A percentile compares a stretch with the other conserved stretches of the same genome.
Evolutionary conservation across 2,329 filamentous ascomycete species (phyloP).

Genomic region (Paecilomyces sp.): DNA sequence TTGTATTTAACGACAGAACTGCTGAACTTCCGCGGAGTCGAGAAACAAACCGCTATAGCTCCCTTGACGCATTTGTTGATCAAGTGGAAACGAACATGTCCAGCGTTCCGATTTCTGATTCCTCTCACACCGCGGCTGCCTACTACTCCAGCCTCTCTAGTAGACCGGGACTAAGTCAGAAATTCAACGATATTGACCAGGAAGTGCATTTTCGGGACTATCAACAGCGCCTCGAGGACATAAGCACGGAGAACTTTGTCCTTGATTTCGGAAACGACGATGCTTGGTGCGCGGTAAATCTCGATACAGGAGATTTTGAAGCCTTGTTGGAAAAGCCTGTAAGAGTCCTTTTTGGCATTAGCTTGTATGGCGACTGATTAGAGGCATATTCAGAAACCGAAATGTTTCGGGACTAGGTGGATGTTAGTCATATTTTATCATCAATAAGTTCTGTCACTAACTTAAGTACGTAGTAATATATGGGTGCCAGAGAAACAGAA

Average conservation of each 20-base stretch:
- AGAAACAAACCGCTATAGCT: not conserved
- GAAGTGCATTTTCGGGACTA: slow-evolving; percentile 21
- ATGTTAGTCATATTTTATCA: slow-evolving; percentile 45
- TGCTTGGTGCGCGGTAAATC: slow-evolving; percentile 33
- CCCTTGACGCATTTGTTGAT: not conserved
- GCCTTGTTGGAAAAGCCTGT: slow-evolving; percentile 26
- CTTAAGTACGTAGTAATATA: slow-evolving; percentile 48
- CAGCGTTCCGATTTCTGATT: not conserved
- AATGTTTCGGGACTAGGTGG: slow-evolving; percentile 56
- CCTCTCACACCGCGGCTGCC: slow-evolving; percentile 14
- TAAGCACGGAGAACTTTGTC: slow-evolving; percentile 32
- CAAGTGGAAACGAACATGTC: not conserved
- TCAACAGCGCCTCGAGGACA: slow-evolving; percentile 18
- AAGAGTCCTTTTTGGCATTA: slow-evolving; percentile 7
- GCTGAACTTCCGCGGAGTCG: not conserved
- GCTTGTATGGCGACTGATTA: not conserved
- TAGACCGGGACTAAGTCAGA: slow-evolving; percentile 12
- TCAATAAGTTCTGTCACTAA: slow-evolving; percentile 4
- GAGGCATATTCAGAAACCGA: slow-evolving; percentile 32
- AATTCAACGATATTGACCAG: slow-evolving; percentile 33
- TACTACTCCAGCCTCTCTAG: slow-evolving; percentile 25
- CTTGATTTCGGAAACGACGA: slow-evolving; percentile 37
- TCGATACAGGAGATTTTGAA: slow-evolving; percentile 27
- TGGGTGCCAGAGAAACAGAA: slow-evolving; percentile 60
- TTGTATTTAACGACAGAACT: not conserved